These are phyloP conservation scores for Aspergillaceae sp. DNA, from an alignment of 2,329 filamentous ascomycete species.

Conservation along the genomic window DNA sequence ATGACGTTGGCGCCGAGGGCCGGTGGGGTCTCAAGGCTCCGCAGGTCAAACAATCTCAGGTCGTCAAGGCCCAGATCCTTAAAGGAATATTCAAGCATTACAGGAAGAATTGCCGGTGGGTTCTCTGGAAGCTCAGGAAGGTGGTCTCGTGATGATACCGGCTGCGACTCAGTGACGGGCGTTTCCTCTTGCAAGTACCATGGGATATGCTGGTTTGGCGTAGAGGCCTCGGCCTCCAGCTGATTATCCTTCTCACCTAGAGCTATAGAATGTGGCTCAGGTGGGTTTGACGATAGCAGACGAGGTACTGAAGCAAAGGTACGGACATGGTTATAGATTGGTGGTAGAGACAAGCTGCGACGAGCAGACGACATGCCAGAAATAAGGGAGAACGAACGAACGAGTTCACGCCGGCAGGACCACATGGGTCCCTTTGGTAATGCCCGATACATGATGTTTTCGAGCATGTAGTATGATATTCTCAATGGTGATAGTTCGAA, in stretches of 20 bases:
- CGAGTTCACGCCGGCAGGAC: slow-evolving; percentile 20
- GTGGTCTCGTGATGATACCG: slow-evolving; percentile 45
- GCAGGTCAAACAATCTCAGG: slow-evolving; percentile 71
- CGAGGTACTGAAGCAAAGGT: slow-evolving; percentile 16
- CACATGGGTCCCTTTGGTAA: slow-evolving; percentile 23
- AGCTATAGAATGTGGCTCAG: neutral
- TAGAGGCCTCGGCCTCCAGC: neutral
- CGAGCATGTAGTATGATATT: neutral
- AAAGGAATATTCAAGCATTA: slow-evolving; percentile 68
- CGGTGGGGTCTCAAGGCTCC: slow-evolving; percentile 72
- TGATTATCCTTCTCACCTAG: slow-evolving; percentile 4
- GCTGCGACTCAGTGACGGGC: slow-evolving; percentile 29
- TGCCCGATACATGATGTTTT: slow-evolving; percentile 23
- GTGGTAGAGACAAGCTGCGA: slow-evolving; percentile 7
- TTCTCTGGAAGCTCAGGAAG: slow-evolving; percentile 58
- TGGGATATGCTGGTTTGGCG: slow-evolving; percentile 40
- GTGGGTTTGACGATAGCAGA: slow-evolving; percentile 11
- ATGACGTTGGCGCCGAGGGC: slow-evolving; percentile 80
- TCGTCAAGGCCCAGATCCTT: slow-evolving; percentile 81
- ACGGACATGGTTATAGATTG: slow-evolving; percentile 9
- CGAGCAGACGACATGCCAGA: slow-evolving; percentile 19
- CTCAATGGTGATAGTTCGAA: neutral
- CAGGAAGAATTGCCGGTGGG: slow-evolving; percentile 61
- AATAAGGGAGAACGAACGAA: slow-evolving; percentile 19
- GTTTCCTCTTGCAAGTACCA: slow-evolving; percentile 75